Conservation (phyloP, 495 filamentous ascomycete genomes). For the Daldinia caldariorum region DNA sequence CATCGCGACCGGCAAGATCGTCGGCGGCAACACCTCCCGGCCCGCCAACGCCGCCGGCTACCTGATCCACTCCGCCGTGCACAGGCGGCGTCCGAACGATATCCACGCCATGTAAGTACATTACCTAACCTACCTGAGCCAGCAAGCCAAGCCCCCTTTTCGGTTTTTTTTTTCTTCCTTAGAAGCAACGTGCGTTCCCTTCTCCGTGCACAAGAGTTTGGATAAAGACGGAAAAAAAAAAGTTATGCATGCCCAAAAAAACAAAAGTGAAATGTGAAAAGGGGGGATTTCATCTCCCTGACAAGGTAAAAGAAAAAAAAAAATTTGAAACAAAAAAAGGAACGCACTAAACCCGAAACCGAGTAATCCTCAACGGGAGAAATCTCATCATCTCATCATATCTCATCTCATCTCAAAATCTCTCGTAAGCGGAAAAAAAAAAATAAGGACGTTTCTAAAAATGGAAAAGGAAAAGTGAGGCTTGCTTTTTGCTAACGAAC, state of each 20-base stretch:
- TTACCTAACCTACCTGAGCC: too few relatives aligned
- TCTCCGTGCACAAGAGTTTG: background rate
- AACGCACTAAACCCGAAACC: background rate
- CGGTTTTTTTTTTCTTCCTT: background rate
- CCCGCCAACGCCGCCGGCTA: slow-evolving; percentile 74
- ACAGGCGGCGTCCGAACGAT: slow-evolving; percentile 61
- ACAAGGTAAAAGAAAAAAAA: background rate
- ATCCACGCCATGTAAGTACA: slow-evolving; percentile 41
- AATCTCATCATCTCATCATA: background rate
- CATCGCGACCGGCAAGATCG: slow-evolving; percentile 61
- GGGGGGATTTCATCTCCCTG: background rate
- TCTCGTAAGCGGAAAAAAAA: background rate
- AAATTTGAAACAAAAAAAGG: background rate
- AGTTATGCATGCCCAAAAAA: background rate
- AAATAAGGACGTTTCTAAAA: background rate
- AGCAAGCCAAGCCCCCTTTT: too few relatives aligned
- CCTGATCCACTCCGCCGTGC: slow-evolving; percentile 70
- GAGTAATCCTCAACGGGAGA: background rate
- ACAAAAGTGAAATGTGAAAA: background rate
- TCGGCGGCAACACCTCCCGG: slow-evolving; percentile 56
- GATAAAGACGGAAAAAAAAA: background rate
- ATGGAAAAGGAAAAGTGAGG: slow-evolving; percentile 10
- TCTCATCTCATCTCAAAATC: background rate
- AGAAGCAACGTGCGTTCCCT: background rate
- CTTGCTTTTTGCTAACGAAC: slow-evolving; percentile 16